Conservation (phyloP, 306 rosid species). For the Rosa rugosa region DNA sequence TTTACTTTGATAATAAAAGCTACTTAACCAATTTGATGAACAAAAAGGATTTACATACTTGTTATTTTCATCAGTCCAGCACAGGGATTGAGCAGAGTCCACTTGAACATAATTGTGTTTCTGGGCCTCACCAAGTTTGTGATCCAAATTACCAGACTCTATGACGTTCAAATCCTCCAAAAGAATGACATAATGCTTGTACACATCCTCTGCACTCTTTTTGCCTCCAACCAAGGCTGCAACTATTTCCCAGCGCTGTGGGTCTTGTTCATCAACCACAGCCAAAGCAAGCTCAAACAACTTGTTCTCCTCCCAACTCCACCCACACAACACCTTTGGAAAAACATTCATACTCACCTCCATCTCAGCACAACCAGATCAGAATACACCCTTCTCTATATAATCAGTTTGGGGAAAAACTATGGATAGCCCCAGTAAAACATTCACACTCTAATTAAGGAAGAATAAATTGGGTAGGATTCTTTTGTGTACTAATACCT, state of each 20-base stretch:
- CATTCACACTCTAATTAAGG: conserved; percentile 34
- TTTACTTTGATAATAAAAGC: neutral
- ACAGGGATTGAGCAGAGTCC: conserved; percentile 26
- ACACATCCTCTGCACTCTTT: conserved; percentile 70
- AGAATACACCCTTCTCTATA: neutral
- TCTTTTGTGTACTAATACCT: conserved; percentile 11
- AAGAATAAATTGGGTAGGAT: conserved; percentile 3
- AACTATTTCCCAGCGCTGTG: conserved; percentile 64
- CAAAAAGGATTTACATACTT: conserved; percentile 17
- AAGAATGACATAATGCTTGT: conserved; percentile 54
- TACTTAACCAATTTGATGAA: neutral
- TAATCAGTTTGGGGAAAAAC: neutral
- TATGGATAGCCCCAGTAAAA: conserved; percentile 21
- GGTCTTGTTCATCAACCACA: conserved; percentile 65
- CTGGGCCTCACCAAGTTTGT: conserved; percentile 35
- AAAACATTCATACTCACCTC: conserved; percentile 46
- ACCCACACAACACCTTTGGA: conserved; percentile 41
- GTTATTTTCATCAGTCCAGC: conserved; percentile 33
- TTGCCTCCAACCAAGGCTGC: conserved; percentile 72
- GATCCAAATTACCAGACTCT: conserved; percentile 68
- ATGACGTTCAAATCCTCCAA: conserved; percentile 73
- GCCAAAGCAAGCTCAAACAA: conserved; percentile 79
- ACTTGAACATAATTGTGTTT: conserved; percentile 29
- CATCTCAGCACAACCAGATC: conserved; percentile 16
- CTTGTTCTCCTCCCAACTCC: conserved; percentile 93